Evolutionary conservation across 306 rosid species (phyloP).

Genomic region (Medicago ruthenica): DNA sequence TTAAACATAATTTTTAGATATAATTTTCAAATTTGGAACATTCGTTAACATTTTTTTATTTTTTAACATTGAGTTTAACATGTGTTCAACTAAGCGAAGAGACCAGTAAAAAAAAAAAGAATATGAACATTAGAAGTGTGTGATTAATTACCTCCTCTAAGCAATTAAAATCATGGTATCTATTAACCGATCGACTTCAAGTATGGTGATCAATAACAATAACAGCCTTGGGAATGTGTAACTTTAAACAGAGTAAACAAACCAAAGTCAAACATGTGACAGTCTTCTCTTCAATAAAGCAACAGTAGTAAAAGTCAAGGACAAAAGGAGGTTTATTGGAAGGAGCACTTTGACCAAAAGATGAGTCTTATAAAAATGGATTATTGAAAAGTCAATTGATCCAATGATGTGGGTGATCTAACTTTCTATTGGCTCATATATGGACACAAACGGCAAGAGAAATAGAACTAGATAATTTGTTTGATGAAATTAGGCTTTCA

Average conservation of each 20-base stretch:
- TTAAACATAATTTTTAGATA: too few species aligned
- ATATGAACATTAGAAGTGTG: background rate
- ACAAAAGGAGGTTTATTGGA: slow-evolving; percentile 1
- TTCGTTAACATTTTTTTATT: too few species aligned
- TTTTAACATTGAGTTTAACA: too few species aligned
- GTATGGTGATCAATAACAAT: background rate
- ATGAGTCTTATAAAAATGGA: background rate
- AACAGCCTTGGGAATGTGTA: slow-evolving; percentile 42
- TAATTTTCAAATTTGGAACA: too few species aligned
- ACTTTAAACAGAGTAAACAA: background rate
- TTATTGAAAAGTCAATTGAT: slow-evolving; percentile 51
- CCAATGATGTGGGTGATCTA: slow-evolving; percentile 60
- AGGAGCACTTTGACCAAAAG: slow-evolving; percentile 38
- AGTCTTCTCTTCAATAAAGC: background rate
- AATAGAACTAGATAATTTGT: background rate
- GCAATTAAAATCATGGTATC: background rate
- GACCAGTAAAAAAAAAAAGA: too few species aligned
- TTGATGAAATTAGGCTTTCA: background rate
- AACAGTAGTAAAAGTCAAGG: background rate
- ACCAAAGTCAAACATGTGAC: slow-evolving; percentile 23
- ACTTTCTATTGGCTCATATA: slow-evolving; percentile 46
- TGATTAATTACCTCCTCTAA: background rate
- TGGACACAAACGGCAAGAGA: background rate
- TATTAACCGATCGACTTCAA: slow-evolving; percentile 11
- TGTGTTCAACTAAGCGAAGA: too few species aligned